Evolutionary conservation across 208 protist genomes (phyloP), one percentile per base, ranked within the genome.

Genomic region (Sergeia podlipaevii): DNA sequence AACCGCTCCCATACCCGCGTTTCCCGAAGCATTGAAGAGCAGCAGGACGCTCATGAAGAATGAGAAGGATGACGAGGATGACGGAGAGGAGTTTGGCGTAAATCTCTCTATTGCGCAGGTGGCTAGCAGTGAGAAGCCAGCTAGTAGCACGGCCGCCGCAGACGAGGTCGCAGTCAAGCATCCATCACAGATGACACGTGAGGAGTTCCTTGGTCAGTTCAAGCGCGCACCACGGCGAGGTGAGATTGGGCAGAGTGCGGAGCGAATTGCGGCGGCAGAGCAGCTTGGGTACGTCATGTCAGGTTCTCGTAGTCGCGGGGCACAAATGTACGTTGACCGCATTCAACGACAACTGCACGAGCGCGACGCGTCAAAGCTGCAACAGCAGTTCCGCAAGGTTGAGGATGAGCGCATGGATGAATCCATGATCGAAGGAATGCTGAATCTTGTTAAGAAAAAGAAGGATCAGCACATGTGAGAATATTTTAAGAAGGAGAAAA

Each of bases 271-370:
- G 32, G 68, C 64, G 15, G 88, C 88, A 7, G 78, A 95, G 63
- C 58, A 80, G 60, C 73, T 95, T 38, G 88, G 88, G 45, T 95
- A 95, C 70, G 88, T 95, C 50, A 95, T 95, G 88, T 91, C 81
- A 26, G 88, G 88, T 43, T 92, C 88, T n/a, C 81, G 82, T 55
- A 91, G 83, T 58, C 83, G 75, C 17, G 84, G 72, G 23, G 73
- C 81, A 21, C 76, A 88, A 53, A 75, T 89, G 61, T 95, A 92
- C 70, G 70, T 95, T 18, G 79, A 92, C 54, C 70, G 77, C 53
- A 78, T 92, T 24, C 88, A 95, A 66, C 80, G 82, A 17, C 85
- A 95, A 50, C 68, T 95, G n/a, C 88, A 95, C 64, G 88, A 95
- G 65, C 80, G 82, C 26, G 81, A 95, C 52, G 88, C 88, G 15